Evolutionary conservation across 805 yeast genomes (phyloP).

Genomic region (Danielozyma ontarioensis): DNA sequence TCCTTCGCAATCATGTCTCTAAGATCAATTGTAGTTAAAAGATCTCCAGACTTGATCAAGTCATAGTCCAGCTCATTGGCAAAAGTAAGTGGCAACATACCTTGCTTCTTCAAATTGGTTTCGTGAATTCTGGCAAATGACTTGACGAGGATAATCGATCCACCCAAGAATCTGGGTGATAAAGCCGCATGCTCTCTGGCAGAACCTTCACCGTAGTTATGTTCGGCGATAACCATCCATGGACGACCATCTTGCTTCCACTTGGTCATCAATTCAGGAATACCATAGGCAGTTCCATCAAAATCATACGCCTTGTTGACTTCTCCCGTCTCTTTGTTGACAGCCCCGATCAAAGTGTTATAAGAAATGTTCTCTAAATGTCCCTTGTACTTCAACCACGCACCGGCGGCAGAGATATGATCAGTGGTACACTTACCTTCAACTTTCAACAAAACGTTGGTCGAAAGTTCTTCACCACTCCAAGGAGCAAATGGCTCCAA

Average conservation of each 20-base stretch:
- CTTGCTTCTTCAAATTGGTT: slow-evolving; percentile 96
- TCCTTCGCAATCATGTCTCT: slow-evolving; percentile 70
- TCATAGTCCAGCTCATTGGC: slow-evolving; percentile 90
- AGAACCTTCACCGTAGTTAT: slow-evolving; percentile 98
- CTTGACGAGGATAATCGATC: slow-evolving; percentile 80
- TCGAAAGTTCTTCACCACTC: slow-evolving; percentile 77
- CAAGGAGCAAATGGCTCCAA: slow-evolving; percentile 85
- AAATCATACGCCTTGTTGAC: slow-evolving; percentile 86
- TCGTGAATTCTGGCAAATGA: slow-evolving; percentile 98
- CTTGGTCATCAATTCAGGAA: slow-evolving; percentile 95
- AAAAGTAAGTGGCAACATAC: slow-evolving; percentile 91
- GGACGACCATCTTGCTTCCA: slow-evolving; percentile 85
- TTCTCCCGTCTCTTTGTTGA: slow-evolving; percentile 94
- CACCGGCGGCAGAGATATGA: slow-evolving; percentile 98
- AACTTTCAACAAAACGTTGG: slow-evolving; percentile 79
- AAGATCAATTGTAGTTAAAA: slow-evolving; percentile 68
- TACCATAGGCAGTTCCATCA: slow-evolving; percentile 70
- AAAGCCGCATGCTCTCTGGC: slow-evolving; percentile 99
- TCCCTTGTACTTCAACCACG: slow-evolving; percentile 97
- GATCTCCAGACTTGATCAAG: slow-evolving; percentile 69
- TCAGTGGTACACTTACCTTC: slow-evolving; percentile 99
- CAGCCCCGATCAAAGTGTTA: slow-evolving; percentile 95
- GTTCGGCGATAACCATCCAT: slow-evolving; percentile 96
- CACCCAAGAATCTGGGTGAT: slow-evolving; percentile 92
- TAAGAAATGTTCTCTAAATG: slow-evolving; percentile 93